Conservation (phyloP, 371 early-diverging fungal genomes). For the Apophysomyces elegans region DNA sequence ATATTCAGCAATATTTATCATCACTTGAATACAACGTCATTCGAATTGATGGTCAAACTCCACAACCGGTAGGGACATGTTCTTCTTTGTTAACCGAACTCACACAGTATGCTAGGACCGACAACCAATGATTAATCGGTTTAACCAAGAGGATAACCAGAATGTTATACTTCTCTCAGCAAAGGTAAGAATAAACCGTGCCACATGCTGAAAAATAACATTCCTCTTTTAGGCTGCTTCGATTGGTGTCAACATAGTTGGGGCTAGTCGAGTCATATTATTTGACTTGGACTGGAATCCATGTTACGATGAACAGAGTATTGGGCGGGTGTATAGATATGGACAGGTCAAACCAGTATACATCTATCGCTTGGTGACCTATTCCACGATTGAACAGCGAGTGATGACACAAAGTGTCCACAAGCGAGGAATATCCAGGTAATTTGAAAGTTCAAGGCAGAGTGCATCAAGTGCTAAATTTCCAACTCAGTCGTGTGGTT, state of each 20-base stretch:
- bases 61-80: constrained; percentile 21
- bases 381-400: constrained; percentile 46
- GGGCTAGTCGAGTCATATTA: constrained; percentile 89
- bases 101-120: constrained; percentile 46
- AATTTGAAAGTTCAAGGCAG: constrained; percentile 7
- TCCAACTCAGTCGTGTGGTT: constrained; percentile 55
- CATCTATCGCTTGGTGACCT: constrained; percentile 55
- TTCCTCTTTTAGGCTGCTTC: constrained; percentile 63
- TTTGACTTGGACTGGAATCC: constrained; percentile 98
- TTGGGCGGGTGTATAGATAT: constrained; percentile 74
- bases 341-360: constrained; percentile 58
- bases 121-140: constrained; percentile 75
- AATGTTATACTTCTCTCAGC: constrained; percentile 76
- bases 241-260: constrained; percentile 87
- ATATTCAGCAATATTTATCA: constrained; percentile 39
- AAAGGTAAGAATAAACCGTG: constrained; percentile 32
- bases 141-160: constrained; percentile 59
- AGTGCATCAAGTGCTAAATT: constrained; percentile 47
- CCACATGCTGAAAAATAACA: constrained; percentile 1
- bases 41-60: constrained; percentile 63
- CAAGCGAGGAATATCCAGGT: constrained; percentile 42
- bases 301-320: constrained; percentile 87
- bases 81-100: not conserved
- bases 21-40: constrained; percentile 18
- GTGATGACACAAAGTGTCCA: constrained; percentile 33